A percentile compares a stretch with the other conserved stretches of the same genome.
Evolutionary conservation across 2,329 filamentous ascomycete species (phyloP).

Genomic region (Lachnellula suecica): DNA sequence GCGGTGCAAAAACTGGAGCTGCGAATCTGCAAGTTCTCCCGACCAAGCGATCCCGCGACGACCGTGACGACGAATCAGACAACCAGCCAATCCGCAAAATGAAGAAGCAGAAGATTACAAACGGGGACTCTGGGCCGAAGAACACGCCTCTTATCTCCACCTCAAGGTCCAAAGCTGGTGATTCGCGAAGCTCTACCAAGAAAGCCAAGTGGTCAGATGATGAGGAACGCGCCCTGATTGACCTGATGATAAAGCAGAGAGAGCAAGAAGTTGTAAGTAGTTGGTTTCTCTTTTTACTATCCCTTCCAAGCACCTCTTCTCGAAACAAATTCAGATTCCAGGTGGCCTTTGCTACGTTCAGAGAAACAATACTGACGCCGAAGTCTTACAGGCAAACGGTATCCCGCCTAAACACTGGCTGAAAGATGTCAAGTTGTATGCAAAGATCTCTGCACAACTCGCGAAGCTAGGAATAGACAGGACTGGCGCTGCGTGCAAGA

Average conservation of each 20-base stretch:
- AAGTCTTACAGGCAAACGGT: neutral
- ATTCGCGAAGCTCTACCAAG: neutral
- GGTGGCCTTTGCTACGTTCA: no score
- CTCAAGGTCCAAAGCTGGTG: neutral
- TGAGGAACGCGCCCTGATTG: neutral
- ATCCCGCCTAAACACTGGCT: neutral
- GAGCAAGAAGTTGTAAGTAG: neutral
- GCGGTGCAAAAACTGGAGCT: neutral
- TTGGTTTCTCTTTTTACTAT: no score
- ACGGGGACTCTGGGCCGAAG: neutral
- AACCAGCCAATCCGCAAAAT: neutral
- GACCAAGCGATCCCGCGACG: neutral
- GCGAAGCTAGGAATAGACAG: neutral
- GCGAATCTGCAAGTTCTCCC: neutral
- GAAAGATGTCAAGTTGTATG: neutral
- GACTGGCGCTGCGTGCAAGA: slow-evolving; percentile 13
- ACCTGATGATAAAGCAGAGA: neutral
- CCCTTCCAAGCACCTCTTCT: no score
- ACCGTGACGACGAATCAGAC: neutral
- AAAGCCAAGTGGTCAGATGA: neutral
- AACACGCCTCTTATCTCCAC: neutral
- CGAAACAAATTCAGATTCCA: no score
- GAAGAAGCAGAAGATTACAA: neutral
- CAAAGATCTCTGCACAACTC: neutral
- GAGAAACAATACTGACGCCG: no score